Conservation (phyloP, 192 early-diverging fungal species). For the Rhizoclosmatium globosum region DNA sequence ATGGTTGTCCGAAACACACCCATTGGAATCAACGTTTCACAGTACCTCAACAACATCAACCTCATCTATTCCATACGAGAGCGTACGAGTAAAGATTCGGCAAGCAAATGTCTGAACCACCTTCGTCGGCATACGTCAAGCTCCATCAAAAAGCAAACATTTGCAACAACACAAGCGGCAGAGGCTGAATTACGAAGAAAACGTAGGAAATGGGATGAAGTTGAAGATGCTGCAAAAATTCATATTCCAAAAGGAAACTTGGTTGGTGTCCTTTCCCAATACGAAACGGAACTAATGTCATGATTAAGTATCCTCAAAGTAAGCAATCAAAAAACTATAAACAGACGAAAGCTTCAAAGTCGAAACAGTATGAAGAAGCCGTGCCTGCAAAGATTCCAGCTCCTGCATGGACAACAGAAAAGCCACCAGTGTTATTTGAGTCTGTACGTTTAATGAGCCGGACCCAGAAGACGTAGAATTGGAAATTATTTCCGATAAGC, state of each 20-base stretch:
- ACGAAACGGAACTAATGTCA: background rate
- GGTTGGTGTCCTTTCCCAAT: background rate
- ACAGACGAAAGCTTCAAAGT: background rate
- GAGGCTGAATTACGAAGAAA: constrained; percentile 20
- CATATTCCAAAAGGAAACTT: constrained; percentile 23
- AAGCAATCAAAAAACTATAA: background rate
- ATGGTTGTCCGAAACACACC: constrained; percentile 14
- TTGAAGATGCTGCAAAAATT: constrained; percentile 23
- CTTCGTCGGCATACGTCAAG: constrained; percentile 31
- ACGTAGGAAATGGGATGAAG: constrained; percentile 24
- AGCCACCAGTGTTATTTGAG: too few species aligned
- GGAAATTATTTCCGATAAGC: background rate
- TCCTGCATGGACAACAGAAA: background rate
- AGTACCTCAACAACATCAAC: constrained; percentile 34
- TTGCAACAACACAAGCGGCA: constrained; percentile 26
- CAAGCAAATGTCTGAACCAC: constrained; percentile 19
- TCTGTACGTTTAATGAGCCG: too few species aligned
- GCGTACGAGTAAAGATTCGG: constrained; percentile 14
- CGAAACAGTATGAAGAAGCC: background rate
- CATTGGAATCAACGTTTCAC: constrained; percentile 33
- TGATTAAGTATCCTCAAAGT: background rate
- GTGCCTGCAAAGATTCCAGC: background rate
- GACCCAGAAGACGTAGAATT: background rate
- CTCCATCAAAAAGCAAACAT: constrained; percentile 35
- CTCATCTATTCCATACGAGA: constrained; percentile 28